These are phyloP conservation scores for Glomus cerebriforme DNA, from an alignment of 192 early-diverging fungal genomes.

Conservation along the genomic window DNA sequence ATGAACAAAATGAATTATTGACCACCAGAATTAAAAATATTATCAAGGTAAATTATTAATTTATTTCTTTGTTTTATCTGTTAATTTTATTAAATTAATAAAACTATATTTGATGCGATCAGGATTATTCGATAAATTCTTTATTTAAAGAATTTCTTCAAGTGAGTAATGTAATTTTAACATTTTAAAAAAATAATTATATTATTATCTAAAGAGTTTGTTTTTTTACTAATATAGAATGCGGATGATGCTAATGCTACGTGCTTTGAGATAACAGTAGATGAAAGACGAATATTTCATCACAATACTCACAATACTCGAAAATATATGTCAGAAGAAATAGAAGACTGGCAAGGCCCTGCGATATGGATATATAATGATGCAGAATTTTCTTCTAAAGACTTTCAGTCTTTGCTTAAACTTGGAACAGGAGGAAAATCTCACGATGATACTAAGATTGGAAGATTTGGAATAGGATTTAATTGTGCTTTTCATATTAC, in stretches of 20 bases:
- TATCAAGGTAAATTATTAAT: background rate
- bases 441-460: constrained; percentile 8
- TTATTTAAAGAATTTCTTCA: background rate
- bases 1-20: constrained; percentile 15
- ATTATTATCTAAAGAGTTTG: background rate
- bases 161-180: background rate
- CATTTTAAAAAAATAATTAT: background rate
- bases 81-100: background rate
- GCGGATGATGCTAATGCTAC: constrained; percentile 32
- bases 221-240: constrained; percentile 40
- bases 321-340: constrained; percentile 6
- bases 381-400: constrained; percentile 29
- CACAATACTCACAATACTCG: background rate
- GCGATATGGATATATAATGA: constrained; percentile 36
- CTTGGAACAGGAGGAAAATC: constrained; percentile 36
- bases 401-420: constrained; percentile 30
- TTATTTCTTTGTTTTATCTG: background rate
- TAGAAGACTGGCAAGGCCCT: constrained; percentile 36
- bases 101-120: background rate
- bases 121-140: background rate
- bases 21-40: constrained; percentile 11
- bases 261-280: background rate
- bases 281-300: background rate
- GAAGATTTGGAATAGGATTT: constrained; percentile 23
- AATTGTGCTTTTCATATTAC: constrained; percentile 27